Percentiles rank a stretch among this genome's conserved stretches.
These are phyloP conservation scores for Macadamia tetraphylla DNA, from an alignment of 164 flowering plant genomes.

Conservation along the genomic window DNA sequence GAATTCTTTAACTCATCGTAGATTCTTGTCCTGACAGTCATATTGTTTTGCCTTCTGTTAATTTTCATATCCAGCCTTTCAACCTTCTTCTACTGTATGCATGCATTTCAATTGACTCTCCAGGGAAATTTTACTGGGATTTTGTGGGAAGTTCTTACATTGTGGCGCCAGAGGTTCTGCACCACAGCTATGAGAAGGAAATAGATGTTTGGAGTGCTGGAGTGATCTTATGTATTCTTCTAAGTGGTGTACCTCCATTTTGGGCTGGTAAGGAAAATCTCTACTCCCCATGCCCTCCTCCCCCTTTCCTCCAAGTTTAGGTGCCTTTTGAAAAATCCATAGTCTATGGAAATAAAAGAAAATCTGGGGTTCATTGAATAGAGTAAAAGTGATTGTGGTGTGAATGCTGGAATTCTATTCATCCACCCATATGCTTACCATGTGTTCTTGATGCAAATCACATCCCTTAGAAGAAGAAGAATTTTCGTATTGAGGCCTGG, in stretches of 20 bases:
- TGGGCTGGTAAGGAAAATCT: slow-evolving; percentile 59
- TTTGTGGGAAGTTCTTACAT: slow-evolving; percentile 89
- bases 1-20: background rate
- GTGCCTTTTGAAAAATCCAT: background rate
- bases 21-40: background rate
- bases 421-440: background rate
- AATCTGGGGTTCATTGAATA: too few relatives aligned
- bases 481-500: too few relatives aligned
- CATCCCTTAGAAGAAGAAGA: too few relatives aligned
- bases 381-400: background rate
- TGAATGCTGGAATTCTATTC: background rate
- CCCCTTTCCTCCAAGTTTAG: background rate
- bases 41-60: background rate
- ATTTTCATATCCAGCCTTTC: background rate
- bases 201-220: slow-evolving; percentile 97
- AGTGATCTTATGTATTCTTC: slow-evolving; percentile 75
- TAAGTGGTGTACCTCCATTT: slow-evolving; percentile 86
- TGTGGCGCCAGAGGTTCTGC: slow-evolving; percentile 85
- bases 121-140: slow-evolving; percentile 61
- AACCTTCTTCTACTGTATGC: background rate
- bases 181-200: slow-evolving; percentile 67
- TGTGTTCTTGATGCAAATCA: too few relatives aligned
- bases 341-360: background rate
- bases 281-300: slow-evolving; percentile 3
- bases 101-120: slow-evolving; percentile 1